phyloP scores from a whole-genome alignment of 2,329 filamentous ascomycete species.

The Zymoseptoria tritici region DNA sequence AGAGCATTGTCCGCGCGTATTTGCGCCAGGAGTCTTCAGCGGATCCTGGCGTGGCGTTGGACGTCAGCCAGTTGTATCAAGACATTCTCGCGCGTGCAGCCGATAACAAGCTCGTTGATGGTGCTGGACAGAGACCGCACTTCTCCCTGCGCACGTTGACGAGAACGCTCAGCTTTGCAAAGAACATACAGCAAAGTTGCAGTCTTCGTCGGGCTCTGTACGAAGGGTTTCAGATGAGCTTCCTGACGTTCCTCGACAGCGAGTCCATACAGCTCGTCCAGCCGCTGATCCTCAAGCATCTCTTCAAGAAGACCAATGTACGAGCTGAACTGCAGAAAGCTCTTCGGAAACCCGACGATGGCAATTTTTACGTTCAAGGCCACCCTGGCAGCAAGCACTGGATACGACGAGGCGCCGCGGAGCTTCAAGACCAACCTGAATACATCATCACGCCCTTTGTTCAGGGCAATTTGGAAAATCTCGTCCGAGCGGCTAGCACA shows the following conservation, averaged over 20 bases:
- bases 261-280: conserved; percentile 72
- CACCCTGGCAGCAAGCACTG: conserved; percentile 42
- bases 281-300: conserved; percentile 71
- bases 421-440: conserved; percentile 65
- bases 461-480: conserved; percentile 85
- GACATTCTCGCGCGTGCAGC: conserved; percentile 76
- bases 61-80: conserved; percentile 81
- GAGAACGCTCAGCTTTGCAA: conserved; percentile 79
- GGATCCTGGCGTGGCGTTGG: conserved; percentile 65
- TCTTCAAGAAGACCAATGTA: conserved; percentile 64
- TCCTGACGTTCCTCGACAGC: conserved; percentile 77
- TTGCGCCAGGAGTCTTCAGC: conserved; percentile 60
- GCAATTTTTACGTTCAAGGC: conserved; percentile 63
- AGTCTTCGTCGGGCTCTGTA: conserved; percentile 78
- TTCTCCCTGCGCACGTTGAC: conserved; percentile 94
- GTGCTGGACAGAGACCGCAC: conserved; percentile 90
- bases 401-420: conserved; percentile 67
- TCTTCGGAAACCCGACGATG: conserved; percentile 69
- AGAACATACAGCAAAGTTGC: conserved; percentile 75
- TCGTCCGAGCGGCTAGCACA: conserved; percentile 89
- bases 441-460: conserved; percentile 98
- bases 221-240: conserved; percentile 97
- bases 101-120: conserved; percentile 81
- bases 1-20: conserved; percentile 83
- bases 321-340: conserved; percentile 70